These are phyloP conservation scores for Cinnamomum micranthum DNA, from an alignment of 164 flowering plant genomes.

Conservation along the genomic window DNA sequence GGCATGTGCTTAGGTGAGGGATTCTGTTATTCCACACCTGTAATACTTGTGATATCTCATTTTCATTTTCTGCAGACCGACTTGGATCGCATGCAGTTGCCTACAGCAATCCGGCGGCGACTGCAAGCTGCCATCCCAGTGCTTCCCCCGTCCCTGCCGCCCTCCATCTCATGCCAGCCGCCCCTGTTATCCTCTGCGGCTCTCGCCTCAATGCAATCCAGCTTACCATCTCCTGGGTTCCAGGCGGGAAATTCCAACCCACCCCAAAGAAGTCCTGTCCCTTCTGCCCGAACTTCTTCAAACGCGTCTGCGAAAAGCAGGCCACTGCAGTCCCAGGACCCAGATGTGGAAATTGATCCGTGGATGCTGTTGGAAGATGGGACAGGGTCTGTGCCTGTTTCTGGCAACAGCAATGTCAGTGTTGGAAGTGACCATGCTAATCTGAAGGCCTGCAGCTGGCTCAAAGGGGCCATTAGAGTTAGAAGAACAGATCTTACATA, in stretches of 20 bases:
- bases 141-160: conserved; percentile 41
- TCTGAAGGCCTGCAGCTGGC: conserved; percentile 78
- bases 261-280: conserved; percentile 30
- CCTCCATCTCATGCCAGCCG: conserved; percentile 61
- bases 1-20: not conserved
- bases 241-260: conserved; percentile 28
- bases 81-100: conserved; percentile 82
- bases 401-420: conserved; percentile 38
- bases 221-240: conserved; percentile 22
- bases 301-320: conserved; percentile 46
- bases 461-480: conserved; percentile 86
- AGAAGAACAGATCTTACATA: conserved; percentile 90
- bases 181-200: conserved; percentile 51
- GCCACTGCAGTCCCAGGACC: conserved; percentile 38
- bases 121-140: conserved; percentile 94
- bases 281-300: conserved; percentile 30
- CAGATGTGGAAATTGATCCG: conserved; percentile 75
- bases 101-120: conserved; percentile 73
- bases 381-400: conserved; percentile 57
- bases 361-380: conserved; percentile 96
- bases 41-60: not conserved
- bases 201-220: conserved; percentile 50
- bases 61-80: conserved; percentile 56
- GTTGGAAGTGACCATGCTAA: conserved; percentile 57
- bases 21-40: not conserved